These are phyloP conservation scores for Colletotrichum viniferum DNA, from an alignment of 2,329 filamentous ascomycete genomes.

Conservation along the genomic window DNA sequence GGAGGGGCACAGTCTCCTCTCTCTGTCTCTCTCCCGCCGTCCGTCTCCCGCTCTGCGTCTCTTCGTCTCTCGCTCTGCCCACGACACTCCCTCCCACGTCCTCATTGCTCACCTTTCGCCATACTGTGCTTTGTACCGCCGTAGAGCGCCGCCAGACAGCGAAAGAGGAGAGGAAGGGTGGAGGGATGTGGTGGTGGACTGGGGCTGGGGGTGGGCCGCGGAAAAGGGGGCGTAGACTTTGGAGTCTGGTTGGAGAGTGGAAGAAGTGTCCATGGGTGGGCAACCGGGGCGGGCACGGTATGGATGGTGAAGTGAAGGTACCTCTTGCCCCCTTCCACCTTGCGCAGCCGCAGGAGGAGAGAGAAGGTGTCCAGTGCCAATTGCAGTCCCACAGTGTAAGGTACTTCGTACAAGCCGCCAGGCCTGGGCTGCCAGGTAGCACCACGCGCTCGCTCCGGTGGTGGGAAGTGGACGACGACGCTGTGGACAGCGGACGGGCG, in stretches of 20 bases:
- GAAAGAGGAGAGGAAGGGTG: constrained; percentile 5
- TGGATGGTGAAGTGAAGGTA: not conserved
- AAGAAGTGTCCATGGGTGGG: not conserved
- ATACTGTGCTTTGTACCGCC: not conserved
- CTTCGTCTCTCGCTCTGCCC: not conserved
- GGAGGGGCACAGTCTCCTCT: constrained; percentile 1
- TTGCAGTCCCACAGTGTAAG: constrained; percentile 2
- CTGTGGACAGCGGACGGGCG: constrained; percentile 8
- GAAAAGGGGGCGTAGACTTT: not conserved
- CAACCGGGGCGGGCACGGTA: not conserved
- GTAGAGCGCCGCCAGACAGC: not conserved
- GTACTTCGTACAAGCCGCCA: not conserved
- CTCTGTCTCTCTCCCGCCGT: not conserved
- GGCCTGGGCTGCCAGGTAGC: not conserved
- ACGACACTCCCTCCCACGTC: not conserved
- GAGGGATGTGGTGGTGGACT: constrained; percentile 1
- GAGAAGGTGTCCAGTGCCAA: not conserved
- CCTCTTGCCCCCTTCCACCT: not conserved
- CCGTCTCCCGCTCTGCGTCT: not conserved
- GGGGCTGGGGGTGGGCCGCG: not conserved
- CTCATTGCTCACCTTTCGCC: not conserved
- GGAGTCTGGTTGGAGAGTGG: not conserved
- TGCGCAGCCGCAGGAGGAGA: not conserved
- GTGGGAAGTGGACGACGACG: not conserved
- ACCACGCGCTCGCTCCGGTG: not conserved